These are phyloP conservation scores for Kandelia obovata DNA, from an alignment of 345 rosid genomes.

Conservation along the genomic window DNA sequence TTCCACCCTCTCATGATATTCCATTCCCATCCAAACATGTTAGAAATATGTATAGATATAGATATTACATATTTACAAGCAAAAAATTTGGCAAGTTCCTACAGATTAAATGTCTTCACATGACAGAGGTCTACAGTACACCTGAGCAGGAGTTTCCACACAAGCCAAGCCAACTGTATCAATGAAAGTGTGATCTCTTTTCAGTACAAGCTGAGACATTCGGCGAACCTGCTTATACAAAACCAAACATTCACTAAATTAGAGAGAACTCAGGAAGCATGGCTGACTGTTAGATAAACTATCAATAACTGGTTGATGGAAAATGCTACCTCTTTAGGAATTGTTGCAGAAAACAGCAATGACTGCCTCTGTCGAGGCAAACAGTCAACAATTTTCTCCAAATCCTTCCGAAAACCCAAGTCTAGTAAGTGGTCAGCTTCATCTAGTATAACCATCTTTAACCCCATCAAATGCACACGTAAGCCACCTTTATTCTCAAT, in stretches of 20 bases:
- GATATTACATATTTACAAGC: background rate
- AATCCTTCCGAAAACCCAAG: slow-evolving; percentile 91
- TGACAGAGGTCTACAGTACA: slow-evolving; percentile 10
- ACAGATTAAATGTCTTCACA: background rate
- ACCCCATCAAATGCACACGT: slow-evolving; percentile 76
- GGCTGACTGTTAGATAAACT: background rate
- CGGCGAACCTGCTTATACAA: slow-evolving; percentile 64
- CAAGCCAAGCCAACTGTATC: slow-evolving; percentile 71
- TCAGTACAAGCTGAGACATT: slow-evolving; percentile 85
- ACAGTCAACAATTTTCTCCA: slow-evolving; percentile 86
- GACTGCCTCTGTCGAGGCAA: slow-evolving; percentile 87
- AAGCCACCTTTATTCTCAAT: slow-evolving; percentile 80
- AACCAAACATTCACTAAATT: slow-evolving; percentile 3
- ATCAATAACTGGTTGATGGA: slow-evolving; percentile 9
- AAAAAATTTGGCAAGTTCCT: background rate
- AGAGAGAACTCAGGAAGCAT: slow-evolving; percentile 8
- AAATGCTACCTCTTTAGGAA: slow-evolving; percentile 77
- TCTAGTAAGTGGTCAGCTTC: slow-evolving; percentile 95
- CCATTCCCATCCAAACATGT: background rate
- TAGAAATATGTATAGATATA: background rate
- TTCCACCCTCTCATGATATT: background rate
- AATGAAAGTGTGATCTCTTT: slow-evolving; percentile 70
- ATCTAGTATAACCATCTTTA: slow-evolving; percentile 86
- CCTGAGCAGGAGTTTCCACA: slow-evolving; percentile 87
- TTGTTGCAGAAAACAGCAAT: slow-evolving; percentile 80